Conservation (phyloP, 1,139 yeast genomes). For the Yamadazyma membranifaciens region DNA sequence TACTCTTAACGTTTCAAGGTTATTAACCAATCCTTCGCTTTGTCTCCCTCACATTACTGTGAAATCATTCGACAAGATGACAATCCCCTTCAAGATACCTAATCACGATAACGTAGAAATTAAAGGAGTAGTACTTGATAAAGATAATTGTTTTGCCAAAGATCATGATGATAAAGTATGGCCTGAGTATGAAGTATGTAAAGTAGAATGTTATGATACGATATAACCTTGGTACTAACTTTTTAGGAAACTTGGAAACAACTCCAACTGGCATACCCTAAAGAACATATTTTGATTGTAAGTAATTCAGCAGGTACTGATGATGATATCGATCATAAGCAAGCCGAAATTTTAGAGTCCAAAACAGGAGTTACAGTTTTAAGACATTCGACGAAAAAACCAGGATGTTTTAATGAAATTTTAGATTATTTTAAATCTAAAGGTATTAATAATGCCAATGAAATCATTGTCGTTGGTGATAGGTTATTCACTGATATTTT, state of each 20-base stretch:
- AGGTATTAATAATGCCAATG: constrained; percentile 50
- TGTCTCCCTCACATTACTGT: constrained; percentile 68
- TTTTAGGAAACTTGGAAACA: constrained; percentile 51
- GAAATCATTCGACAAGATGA: constrained; percentile 61
- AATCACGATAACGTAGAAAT: constrained; percentile 31
- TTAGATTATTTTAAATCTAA: constrained; percentile 52
- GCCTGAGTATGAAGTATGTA: constrained; percentile 44
- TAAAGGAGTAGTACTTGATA: constrained; percentile 83
- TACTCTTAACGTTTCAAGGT: constrained; percentile 61
- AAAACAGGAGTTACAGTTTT: constrained; percentile 77
- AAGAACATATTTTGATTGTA: constrained; percentile 69
- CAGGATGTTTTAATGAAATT: constrained; percentile 80
- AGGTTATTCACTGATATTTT: constrained; percentile 85
- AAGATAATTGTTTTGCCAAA: constrained; percentile 91
- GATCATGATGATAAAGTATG: constrained; percentile 80
- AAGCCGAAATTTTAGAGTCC: constrained; percentile 63
- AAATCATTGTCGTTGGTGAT: constrained; percentile 87
- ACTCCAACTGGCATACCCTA: constrained; percentile 58
- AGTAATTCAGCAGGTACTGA: constrained; percentile 93
- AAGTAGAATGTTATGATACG: constrained; percentile 27
- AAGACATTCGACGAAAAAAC: constrained; percentile 79
- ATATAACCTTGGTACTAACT: constrained; percentile 9
- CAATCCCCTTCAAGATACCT: constrained; percentile 41
- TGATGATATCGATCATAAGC: constrained; percentile 61
- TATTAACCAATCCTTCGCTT: constrained; percentile 61